These are phyloP conservation scores for Mucuna pruriens DNA, from an alignment of 306 rosid genomes.

Conservation along the genomic window DNA sequence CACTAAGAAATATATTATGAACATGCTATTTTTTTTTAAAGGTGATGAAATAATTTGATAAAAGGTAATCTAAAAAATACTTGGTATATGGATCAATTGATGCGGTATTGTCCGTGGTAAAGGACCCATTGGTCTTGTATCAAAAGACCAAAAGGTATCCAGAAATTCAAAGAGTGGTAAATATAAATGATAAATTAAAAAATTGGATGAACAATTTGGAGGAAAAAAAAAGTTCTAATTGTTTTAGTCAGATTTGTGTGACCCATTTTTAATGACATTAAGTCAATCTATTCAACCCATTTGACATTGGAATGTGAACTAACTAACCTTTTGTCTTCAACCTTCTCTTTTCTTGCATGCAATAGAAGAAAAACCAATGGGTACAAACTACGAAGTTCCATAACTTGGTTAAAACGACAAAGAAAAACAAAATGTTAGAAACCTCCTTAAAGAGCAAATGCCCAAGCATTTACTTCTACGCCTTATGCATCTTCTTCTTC, in stretches of 20 bases:
- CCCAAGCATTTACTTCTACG: no score
- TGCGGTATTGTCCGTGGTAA: no score
- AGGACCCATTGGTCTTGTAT: no score
- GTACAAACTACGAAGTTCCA: no score
- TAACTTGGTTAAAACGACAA: no score
- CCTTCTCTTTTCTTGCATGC: background rate
- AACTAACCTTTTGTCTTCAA: conserved; percentile 6
- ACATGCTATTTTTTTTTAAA: no score
- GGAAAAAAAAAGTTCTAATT: background rate
- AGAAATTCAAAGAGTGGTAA: background rate
- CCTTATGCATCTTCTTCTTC: no score
- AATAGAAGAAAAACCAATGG: background rate
- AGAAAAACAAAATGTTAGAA: no score
- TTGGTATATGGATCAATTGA: no score
- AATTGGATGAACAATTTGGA: background rate
- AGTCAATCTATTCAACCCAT: background rate
- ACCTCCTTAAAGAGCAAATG: no score
- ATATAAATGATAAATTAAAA: background rate
- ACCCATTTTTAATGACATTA: background rate
- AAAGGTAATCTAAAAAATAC: background rate
- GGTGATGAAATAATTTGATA: background rate
- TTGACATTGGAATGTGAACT: background rate
- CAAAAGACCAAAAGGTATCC: no score
- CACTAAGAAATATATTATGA: no score
- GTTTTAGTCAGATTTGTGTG: background rate